phyloP scores from a whole-genome alignment of 371 early-diverging fungal species.

The Capniomyces stellatus region DNA sequence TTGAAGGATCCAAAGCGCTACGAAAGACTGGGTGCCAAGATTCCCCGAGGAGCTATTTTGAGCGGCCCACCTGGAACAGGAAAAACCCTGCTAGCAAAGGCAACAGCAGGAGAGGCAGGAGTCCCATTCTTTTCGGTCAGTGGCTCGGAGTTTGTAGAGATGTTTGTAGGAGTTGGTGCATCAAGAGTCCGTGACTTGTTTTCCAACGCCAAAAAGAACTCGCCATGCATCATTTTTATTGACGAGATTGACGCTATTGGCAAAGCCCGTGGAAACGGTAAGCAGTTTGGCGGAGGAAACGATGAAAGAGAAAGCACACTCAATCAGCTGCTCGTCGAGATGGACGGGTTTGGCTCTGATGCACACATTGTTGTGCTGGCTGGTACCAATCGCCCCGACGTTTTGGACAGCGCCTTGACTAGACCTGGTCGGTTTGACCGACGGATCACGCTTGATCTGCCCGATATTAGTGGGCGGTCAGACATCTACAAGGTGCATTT shows the following conservation, averaged over 20 bases:
- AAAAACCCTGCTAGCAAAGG: conserved; percentile 96
- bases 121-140: conserved; percentile 95
- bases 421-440: conserved; percentile 98
- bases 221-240: conserved; percentile 98
- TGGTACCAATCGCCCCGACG: conserved; percentile 98
- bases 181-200: conserved; percentile 97
- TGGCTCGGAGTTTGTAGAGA: conserved; percentile 99
- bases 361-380: conserved; percentile 96
- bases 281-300: conserved; percentile 65
- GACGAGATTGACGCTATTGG: conserved; percentile 99
- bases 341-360: conserved; percentile 79
- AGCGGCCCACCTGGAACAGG: conserved; percentile 99
- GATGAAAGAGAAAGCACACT: conserved; percentile 97
- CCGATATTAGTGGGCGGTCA: conserved; percentile 87
- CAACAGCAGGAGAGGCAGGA: conserved; percentile 96
- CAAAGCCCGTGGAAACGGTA: conserved; percentile 86
- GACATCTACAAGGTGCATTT: conserved; percentile 93
- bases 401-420: conserved; percentile 91
- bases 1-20: conserved; percentile 95
- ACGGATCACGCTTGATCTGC: conserved; percentile 89
- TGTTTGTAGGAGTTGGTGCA: conserved; percentile 99
- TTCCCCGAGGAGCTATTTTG: conserved; percentile 98
- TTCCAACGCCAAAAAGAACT: conserved; percentile 86
- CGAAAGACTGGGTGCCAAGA: conserved; percentile 96
- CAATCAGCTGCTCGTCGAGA: conserved; percentile 95